A percentile compares a stretch with the other conserved stretches of the same genome.
Conservation (phyloP, 1,284 basidiomycete genomes). For the Wallemia hederae region DNA sequence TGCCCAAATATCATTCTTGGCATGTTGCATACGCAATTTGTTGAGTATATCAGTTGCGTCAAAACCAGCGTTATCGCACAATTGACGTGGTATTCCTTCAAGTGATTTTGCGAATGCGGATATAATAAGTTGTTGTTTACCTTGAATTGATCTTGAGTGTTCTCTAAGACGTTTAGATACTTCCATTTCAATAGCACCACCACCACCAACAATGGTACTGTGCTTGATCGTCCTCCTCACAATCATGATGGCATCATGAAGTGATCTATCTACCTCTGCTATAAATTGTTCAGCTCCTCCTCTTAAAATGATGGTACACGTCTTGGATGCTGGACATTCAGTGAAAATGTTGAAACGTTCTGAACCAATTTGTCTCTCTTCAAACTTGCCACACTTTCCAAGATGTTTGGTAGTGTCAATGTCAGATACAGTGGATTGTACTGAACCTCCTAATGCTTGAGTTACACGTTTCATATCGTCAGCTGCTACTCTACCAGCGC, state of each 20-base stretch:
- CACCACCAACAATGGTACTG: slow-evolving; percentile 84
- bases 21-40: slow-evolving; percentile 89
- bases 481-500: slow-evolving; percentile 75
- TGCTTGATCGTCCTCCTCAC: slow-evolving; percentile 91
- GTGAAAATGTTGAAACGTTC: slow-evolving; percentile 94
- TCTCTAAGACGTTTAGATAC: slow-evolving; percentile 74
- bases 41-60: slow-evolving; percentile 95
- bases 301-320: slow-evolving; percentile 79
- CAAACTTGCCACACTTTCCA: slow-evolving; percentile 66
- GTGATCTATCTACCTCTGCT: slow-evolving; percentile 82
- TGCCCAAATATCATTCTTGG: slow-evolving; percentile 54
- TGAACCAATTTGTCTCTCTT: slow-evolving; percentile 87
- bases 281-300: slow-evolving; percentile 99
- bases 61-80: slow-evolving; percentile 92
- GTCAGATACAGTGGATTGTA: slow-evolving; percentile 87
- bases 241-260: slow-evolving; percentile 99
- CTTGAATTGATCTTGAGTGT: slow-evolving; percentile 70
- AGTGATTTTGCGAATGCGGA: slow-evolving; percentile 88
- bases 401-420: slow-evolving; percentile 55
- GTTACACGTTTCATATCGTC: slow-evolving; percentile 81
- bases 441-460: slow-evolving; percentile 76
- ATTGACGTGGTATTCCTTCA: slow-evolving; percentile 90
- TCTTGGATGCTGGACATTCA: slow-evolving; percentile 79
- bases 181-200: slow-evolving; percentile 83
- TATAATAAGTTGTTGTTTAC: slow-evolving; percentile 84